Percentiles rank a stretch among this genome's conserved stretches.
phyloP scores from a whole-genome alignment of 106 monocot species.

The Dioscorea zingiberensis region DNA sequence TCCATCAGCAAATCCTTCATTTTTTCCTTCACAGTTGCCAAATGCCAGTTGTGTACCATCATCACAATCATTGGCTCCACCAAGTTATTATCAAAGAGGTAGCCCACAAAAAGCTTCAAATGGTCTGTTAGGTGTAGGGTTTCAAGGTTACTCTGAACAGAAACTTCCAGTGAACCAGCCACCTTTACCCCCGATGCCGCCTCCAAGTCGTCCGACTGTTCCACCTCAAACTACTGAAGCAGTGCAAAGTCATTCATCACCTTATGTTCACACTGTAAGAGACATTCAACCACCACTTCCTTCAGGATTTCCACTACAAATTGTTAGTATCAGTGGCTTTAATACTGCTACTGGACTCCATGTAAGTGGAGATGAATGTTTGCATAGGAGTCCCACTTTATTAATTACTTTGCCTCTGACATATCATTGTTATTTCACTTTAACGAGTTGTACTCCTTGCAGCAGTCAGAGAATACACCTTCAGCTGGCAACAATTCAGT shows the following conservation, averaged over 20 bases:
- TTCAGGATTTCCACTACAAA: constrained; percentile 55
- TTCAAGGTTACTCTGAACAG: constrained; percentile 52
- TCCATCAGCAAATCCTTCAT: constrained; percentile 5
- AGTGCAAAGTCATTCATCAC: constrained; percentile 22
- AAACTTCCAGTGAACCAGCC: constrained; percentile 51
- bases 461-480: constrained; percentile 53
- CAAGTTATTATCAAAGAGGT: constrained; percentile 26
- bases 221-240: constrained; percentile 32
- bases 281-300: constrained; percentile 60
- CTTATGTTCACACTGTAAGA: constrained; percentile 36
- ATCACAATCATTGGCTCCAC: constrained; percentile 22
- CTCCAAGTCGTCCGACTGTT: constrained; percentile 44
- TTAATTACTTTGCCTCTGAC: neutral
- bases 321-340: constrained; percentile 39
- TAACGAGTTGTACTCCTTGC: constrained; percentile 7
- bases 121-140: constrained; percentile 20
- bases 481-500: constrained; percentile 24
- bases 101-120: constrained; percentile 34
- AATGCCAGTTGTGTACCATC: constrained; percentile 18
- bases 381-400: neutral
- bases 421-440: neutral
- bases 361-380: constrained; percentile 19
- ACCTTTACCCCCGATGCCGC: constrained; percentile 81
- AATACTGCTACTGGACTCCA: constrained; percentile 28
- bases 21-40: constrained; percentile 23